Conservation (phyloP, 805 yeast species). For the Candida ficus region DNA sequence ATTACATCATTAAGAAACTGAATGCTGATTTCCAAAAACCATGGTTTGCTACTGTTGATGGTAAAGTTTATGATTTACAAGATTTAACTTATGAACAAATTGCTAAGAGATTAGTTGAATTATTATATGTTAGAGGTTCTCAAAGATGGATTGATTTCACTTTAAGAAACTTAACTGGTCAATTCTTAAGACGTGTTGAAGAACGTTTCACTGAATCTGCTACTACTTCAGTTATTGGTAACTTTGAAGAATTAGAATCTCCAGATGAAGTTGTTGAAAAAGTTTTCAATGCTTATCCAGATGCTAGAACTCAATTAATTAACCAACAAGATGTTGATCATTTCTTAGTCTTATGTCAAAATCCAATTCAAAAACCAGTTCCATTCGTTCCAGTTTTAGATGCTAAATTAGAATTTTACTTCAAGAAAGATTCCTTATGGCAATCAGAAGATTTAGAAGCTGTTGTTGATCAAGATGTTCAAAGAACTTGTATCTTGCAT, state of each 20-base stretch:
- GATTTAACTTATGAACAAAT: constrained; percentile 96
- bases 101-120: constrained; percentile 78
- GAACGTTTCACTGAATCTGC: constrained; percentile 76
- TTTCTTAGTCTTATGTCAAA: constrained; percentile 78
- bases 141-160: constrained; percentile 83
- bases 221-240: constrained; percentile 68
- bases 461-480: constrained; percentile 92
- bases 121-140: constrained; percentile 77
- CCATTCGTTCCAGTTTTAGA: constrained; percentile 96
- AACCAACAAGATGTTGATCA: constrained; percentile 94
- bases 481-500: constrained; percentile 97
- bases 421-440: constrained; percentile 99
- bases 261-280: constrained; percentile 59
- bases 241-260: constrained; percentile 57
- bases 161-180: constrained; percentile 82
- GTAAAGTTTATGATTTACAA: constrained; percentile 83
- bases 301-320: constrained; percentile 73
- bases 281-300: constrained; percentile 66
- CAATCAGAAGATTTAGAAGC: constrained; percentile 97
- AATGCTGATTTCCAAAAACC: constrained; percentile 97
- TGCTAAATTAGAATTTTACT: constrained; percentile 90
- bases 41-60: constrained; percentile 78
- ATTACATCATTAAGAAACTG: constrained; percentile 75
- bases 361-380: constrained; percentile 91
- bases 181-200: constrained; percentile 88